Evolutionary conservation across 495 filamentous ascomycete genomes (phyloP), one percentile per base, ranked within the genome.

Genomic region (Aspergillus ellipticus): DNA sequence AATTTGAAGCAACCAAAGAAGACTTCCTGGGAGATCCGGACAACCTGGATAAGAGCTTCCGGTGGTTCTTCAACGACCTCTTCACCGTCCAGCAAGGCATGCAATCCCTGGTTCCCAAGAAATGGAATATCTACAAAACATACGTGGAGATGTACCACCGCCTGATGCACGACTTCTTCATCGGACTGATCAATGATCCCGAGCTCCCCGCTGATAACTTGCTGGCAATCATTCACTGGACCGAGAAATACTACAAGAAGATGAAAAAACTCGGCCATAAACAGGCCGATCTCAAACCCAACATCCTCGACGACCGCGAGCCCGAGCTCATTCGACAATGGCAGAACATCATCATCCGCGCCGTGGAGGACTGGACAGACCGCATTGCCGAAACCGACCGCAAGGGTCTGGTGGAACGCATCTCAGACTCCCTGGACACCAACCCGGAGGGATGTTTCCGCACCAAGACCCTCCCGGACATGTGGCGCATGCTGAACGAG

Each of bases 1-100:
- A 94, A 59, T 90, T 97, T 45, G 82, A 84, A n/a, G 79, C 82
- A 49, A 82, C 82, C 42, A 85, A 86, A 56, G 80, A 88, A 42
- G 78, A 84, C 28, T 97, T 99, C 67, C 66, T 91, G 33, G 85
- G 81, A 11, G 89, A 97, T 62, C 88, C 95, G 0, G 82, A 88
- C n/a, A 81, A 74, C 60, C 74, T 99, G 41, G 89, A 93, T 43
- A 94, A 96, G 74, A 83, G 78, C 59, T 77, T 96, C 70, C 83
- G 83, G 55, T 99, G 95, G 94, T 97, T 85, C 72, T 99, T 97
- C 79, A 96, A 96, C 70, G 93, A 99, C 65, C 82, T 99, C 1
- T 92, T 89, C 66, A 88, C 89, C 0, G 92, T 96, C 54, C 87
- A 90, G 74, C 77, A 92, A 48, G 92, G 94, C 61, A 95, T 99